A percentile compares a stretch with the other conserved stretches of the same genome.
Conservation (phyloP, 192 early-diverging fungal genomes). For the Lobosporangium transversale region DNA sequence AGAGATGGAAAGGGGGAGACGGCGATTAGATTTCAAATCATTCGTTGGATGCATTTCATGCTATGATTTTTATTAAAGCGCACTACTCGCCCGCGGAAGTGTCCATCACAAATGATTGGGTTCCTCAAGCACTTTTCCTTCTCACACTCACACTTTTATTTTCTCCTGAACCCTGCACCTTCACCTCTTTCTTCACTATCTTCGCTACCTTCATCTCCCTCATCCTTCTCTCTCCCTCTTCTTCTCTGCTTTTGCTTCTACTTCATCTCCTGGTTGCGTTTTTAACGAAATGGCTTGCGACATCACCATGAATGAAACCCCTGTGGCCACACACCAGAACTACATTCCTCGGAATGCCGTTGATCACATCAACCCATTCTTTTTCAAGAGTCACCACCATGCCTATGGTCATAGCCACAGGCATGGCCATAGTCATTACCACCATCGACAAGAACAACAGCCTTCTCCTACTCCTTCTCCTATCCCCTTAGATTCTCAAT, state of each 20-base stretch:
- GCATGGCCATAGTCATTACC: slow-evolving; percentile 4
- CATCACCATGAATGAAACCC: slow-evolving; percentile 26
- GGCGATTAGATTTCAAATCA: no score
- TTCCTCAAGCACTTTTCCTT: no score
- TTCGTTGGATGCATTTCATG: no score
- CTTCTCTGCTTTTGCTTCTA: neutral
- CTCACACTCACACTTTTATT: no score
- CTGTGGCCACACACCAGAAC: neutral
- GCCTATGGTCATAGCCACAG: slow-evolving; percentile 8
- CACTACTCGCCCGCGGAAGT: no score
- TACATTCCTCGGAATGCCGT: slow-evolving; percentile 43
- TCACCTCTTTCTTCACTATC: neutral
- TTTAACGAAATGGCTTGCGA: slow-evolving; percentile 20
- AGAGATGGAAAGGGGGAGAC: no score
- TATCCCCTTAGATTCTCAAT: neutral
- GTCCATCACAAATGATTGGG: no score
- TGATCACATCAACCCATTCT: slow-evolving; percentile 49
- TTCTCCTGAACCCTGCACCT: no score
- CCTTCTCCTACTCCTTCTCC: neutral
- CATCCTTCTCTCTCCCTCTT: neutral
- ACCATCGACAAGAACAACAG: slow-evolving; percentile 10
- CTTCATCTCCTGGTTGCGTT: neutral
- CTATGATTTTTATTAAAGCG: no score
- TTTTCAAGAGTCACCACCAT: slow-evolving; percentile 30
- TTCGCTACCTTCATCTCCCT: neutral